phyloP scores from a whole-genome alignment of 768 basidiomycete genomes.

The Leccinum olivaceopallidum region DNA sequence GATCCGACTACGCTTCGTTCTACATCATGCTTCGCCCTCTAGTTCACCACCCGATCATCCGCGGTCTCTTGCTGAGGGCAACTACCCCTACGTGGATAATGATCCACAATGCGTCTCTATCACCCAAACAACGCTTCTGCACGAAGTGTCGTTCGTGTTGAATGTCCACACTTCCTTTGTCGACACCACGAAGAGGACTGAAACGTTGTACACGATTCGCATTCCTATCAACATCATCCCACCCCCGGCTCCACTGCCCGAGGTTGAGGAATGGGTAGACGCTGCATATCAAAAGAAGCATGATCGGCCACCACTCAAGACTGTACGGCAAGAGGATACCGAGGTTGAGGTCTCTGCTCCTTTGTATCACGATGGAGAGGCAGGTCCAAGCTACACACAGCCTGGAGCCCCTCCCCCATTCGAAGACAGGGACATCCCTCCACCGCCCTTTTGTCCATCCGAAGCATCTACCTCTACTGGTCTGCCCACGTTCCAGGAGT shows the following conservation, averaged over 20 bases:
- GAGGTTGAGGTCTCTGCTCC: conserved; percentile 63
- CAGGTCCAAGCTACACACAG: conserved; percentile 72
- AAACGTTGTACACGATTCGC: conserved; percentile 60
- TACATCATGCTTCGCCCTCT: conserved; percentile 62
- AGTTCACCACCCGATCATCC: conserved; percentile 50
- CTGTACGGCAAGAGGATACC: conserved; percentile 65
- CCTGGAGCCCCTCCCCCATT: conserved; percentile 78
- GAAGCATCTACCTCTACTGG: conserved; percentile 59
- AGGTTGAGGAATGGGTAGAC: conserved; percentile 71
- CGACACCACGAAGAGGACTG: conserved; percentile 64
- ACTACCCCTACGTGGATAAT: conserved; percentile 50
- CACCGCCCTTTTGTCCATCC: conserved; percentile 58
- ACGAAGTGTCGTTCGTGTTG: conserved; percentile 78
- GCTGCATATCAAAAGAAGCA: conserved; percentile 87
- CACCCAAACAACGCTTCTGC: conserved; percentile 80
- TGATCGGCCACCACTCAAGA: conserved; percentile 73
- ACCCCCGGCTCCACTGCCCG: conserved; percentile 75
- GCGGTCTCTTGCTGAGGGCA: conserved; percentile 42
- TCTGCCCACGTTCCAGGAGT: conserved; percentile 77
- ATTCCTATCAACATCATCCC: conserved; percentile 76
- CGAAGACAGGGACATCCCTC: conserved; percentile 80
- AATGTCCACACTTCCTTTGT: conserved; percentile 77
- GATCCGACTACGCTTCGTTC: conserved; percentile 75
- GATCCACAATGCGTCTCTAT: conserved; percentile 73
- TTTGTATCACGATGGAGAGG: conserved; percentile 67